Evolutionary conservation across 306 rosid species (phyloP), one percentile per base, ranked within the genome.

Genomic region (Abrus pulchellus): DNA sequence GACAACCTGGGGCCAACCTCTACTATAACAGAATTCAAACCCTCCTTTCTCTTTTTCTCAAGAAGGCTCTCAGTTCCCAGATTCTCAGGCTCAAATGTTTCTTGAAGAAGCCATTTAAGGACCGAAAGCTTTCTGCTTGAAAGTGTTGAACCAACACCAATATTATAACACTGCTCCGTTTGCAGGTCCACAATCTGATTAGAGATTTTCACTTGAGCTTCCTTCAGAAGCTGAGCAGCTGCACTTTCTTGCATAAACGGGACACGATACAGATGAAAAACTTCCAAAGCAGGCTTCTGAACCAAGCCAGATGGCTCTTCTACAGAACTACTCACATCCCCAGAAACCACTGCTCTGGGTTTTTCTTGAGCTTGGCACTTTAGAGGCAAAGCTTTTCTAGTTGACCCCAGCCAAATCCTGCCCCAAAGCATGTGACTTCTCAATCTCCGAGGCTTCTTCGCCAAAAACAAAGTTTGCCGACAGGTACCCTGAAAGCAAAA

Each of bases 1-100:
- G 98, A 94, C 81, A 94, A 68, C 82, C 97, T 86, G 43, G 98
- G 98, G 11, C 98, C 97, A 82, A 92, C 97, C 89, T 92, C 98
- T 62, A 92, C 48, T 70, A 92, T 85, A 73, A 88, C 87, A 28
- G 86, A 61, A 48, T 29, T 81, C 82, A 90, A 84, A 28, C 94
- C 97, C 78, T 89, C 88, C 76, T 83, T 90, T 40, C 68, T 80
- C 81, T 82, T 94, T 86, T 92, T 89, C 84, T 86, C 89, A 72
- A 94, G 97, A 88, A 94, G 90, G 86, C 97, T 94, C 81, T 87
- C 93, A 3, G 61, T 68, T 56, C 93, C 97, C 78, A 94, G 73
- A 85, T 92, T 90, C 78, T 91, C 94, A 0, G 97, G 98, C 83
- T 90, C 98, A 74, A 88, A 94, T 29, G 98, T 92, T 85, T 94